Conservation (phyloP, 805 yeast genomes). For the Isabelozyma gotoi region DNA sequence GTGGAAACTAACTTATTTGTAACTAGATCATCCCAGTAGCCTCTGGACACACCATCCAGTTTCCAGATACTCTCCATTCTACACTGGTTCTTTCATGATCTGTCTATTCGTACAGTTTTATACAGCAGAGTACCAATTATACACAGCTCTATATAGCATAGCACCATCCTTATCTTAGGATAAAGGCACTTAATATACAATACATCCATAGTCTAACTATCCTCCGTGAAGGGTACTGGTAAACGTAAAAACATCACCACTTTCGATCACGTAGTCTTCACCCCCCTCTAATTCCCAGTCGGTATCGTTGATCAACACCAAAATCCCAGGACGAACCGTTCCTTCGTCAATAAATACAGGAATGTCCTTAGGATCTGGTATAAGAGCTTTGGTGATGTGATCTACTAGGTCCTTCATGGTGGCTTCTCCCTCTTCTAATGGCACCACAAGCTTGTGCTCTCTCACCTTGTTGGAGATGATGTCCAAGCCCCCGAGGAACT, state of each 20-base stretch:
- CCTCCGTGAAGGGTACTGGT: slow-evolving; percentile 97
- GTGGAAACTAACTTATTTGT: too few species aligned
- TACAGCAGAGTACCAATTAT: too few species aligned
- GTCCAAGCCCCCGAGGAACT: slow-evolving; percentile 77
- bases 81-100: too few species aligned
- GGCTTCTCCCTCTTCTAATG: slow-evolving; percentile 43
- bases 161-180: too few species aligned
- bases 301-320: slow-evolving; percentile 87
- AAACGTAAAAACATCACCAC: slow-evolving; percentile 77
- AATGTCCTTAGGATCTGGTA: slow-evolving; percentile 59
- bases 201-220: too few species aligned
- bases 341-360: slow-evolving; percentile 81
- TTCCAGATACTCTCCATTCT: too few species aligned
- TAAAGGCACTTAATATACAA: too few species aligned
- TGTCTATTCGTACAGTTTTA: too few species aligned
- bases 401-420: slow-evolving; percentile 54
- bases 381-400: slow-evolving; percentile 52
- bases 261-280: slow-evolving; percentile 73
- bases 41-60: too few species aligned
- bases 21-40: too few species aligned
- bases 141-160: too few species aligned
- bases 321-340: slow-evolving; percentile 84
- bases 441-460: slow-evolving; percentile 46
- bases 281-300: slow-evolving; percentile 97
- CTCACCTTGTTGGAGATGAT: slow-evolving; percentile 65